Evolutionary conservation across 768 basidiomycete species (phyloP).

Genomic region (Trametes sanguinea): DNA sequence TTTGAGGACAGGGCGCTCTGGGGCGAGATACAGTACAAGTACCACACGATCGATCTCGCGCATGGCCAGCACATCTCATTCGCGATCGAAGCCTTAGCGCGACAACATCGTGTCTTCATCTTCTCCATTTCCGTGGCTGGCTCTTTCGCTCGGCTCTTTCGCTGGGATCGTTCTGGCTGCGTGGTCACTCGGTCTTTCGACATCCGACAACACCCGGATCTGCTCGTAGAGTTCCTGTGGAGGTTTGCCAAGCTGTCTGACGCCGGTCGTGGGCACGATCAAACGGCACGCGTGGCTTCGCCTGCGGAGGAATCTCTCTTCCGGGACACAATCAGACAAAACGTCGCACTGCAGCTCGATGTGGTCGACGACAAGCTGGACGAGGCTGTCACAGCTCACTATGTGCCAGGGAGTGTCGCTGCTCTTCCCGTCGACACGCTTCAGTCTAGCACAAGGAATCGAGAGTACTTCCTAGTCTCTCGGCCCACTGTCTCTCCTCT

Average conservation of each 20-base stretch:
- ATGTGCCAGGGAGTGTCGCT: background rate
- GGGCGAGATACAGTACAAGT: background rate
- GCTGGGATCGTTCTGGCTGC: conserved; percentile 36
- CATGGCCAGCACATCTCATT: background rate
- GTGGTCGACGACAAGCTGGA: background rate
- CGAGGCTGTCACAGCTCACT: conserved; percentile 9
- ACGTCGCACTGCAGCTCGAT: background rate
- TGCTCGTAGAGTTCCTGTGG: conserved; percentile 35
- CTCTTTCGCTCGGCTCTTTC: conserved; percentile 32
- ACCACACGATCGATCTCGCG: background rate
- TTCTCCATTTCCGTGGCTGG: conserved; percentile 35
- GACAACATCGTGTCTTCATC: conserved; percentile 33
- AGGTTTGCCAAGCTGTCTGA: conserved; percentile 26
- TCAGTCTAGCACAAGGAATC: no score
- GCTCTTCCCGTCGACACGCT: background rate
- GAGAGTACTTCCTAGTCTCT: background rate
- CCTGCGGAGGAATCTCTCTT: conserved; percentile 2
- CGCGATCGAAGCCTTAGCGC: conserved; percentile 11
- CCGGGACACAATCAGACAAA: background rate
- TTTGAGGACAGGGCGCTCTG: no score
- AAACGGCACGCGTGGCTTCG: conserved; percentile 2
- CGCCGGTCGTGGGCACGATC: conserved; percentile 31
- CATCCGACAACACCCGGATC: conserved; percentile 20
- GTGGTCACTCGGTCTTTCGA: conserved; percentile 34
- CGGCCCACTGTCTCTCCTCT: conserved; percentile 5